Percentiles rank a stretch among this genome's conserved stretches.
These are phyloP conservation scores for Cutaneotrichosporon spelunceum DNA, from an alignment of 1,284 basidiomycete species.

Conservation along the genomic window DNA sequence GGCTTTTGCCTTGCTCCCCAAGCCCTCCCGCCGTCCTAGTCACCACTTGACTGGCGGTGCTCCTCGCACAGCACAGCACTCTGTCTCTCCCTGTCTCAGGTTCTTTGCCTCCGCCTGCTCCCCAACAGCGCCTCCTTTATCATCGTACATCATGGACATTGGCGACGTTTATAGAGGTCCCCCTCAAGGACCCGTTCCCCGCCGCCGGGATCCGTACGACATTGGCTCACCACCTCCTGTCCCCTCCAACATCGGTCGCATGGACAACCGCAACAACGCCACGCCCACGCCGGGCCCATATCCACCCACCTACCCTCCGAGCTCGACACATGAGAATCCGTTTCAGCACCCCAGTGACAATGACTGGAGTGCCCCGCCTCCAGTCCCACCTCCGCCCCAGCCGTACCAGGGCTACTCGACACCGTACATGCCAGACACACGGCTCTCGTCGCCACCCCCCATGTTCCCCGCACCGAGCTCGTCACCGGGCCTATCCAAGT, in stretches of 20 bases:
- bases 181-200: neutral
- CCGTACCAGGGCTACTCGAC: slow-evolving; percentile 6
- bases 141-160: neutral
- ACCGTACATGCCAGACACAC: slow-evolving; percentile 30
- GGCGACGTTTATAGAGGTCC: neutral
- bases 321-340: slow-evolving; percentile 10
- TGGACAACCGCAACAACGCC: neutral
- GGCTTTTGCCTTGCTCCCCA: too few relatives aligned
- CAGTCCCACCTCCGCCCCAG: slow-evolving; percentile 4
- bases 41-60: neutral
- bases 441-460: slow-evolving; percentile 41
- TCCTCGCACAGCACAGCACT: neutral
- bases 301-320: neutral
- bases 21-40: too few relatives aligned
- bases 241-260: neutral
- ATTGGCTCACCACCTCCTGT: neutral
- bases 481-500: neutral
- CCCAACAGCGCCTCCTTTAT: neutral
- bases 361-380: slow-evolving; percentile 9
- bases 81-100: neutral
- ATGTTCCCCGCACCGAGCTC: slow-evolving; percentile 23
- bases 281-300: slow-evolving; percentile 4
- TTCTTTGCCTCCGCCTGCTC: neutral
- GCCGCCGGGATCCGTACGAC: neutral
- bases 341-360: slow-evolving; percentile 15